Base-by-base conservation (phyloP, 2,329 filamentous ascomycete species). In the Sporothrix euskadiensis region DNA sequence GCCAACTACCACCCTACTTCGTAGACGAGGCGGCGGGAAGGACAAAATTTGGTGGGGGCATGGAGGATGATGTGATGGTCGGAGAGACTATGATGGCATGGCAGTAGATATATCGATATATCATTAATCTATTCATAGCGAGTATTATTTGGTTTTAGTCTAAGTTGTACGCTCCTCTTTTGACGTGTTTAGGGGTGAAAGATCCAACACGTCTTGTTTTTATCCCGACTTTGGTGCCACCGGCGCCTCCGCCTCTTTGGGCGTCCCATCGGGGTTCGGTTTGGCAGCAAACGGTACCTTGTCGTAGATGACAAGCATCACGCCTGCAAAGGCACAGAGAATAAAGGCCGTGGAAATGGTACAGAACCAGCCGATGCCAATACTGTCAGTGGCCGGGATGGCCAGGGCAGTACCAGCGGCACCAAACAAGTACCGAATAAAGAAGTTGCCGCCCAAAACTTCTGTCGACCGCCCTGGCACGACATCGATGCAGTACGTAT, bases 361-460 rank as follows among this genome's bases (percentile, higher is more conserved):
- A 47, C 66, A 71, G 30, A 94, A 94, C 91, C 92, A 94, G 0
- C 93, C 93, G 0, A 94, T 90, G 3, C 93, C 93, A 72, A 95
- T 91, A 35, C 81, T 83, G 73, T 94, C 84, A 14, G 94, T 86
- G 0, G 90, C 91, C 0, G 93, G 93, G 69, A 95, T 83, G 71
- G 92, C 92, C 1, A 89, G 87, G 0, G 91, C 92, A 3, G 89
- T 91, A 0, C 89, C 92, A 3, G 88, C 81, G 4, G 91, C 92
- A 0, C 89, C 92, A 76, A 94, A 91, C 8, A 93, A 78, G 80
- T 95, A 95, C 4, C 93, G 85, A 69, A 92, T 84, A 77, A 93
- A 89, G 79, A 94, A 95, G 79, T 94, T 95, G 0, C 92, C 91
- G 0, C 92, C 92, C 56, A 93, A 88, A 1, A 94, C 91, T 78